Base-by-base conservation (phyloP, 1,284 basidiomycete genomes). In the Ceratobasidium sp. region DNA sequence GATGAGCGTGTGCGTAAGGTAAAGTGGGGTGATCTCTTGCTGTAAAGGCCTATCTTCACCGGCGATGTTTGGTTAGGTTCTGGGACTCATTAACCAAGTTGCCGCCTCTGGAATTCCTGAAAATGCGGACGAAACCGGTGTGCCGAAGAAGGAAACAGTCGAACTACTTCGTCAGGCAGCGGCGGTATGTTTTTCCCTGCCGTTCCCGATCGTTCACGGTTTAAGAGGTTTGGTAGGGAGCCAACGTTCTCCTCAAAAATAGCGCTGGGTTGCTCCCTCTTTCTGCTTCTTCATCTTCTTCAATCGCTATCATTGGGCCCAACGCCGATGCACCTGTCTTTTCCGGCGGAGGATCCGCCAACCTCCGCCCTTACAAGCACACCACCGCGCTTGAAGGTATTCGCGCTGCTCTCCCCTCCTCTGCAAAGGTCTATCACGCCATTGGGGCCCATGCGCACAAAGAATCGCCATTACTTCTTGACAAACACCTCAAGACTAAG, bases 261-360 rank as follows among this genome's bases (percentile, higher is more conserved):
- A 80, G 84, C 1, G 79, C 78, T 9, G 75, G 78, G 3, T 55
- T 86, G 30, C 79, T 87, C 6, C 85, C 85, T 0, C 79, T 87
- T 73, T 53, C 75, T 14, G 53, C 73, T 3, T 61, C 74, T 0
- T 72, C 75, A 0, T 58, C 77, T 72, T 84, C 82, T 75, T 83
- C 81, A 59, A 83, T 88, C 72, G 85, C 86, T 8, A 83, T 89
- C 65, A 86, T 88, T 71, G 88, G 87, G 0, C 84, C 85, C 23
- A 87, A 88, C 77, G 87, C 86, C 26, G 86, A 87, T 75, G 77
- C 80, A 28, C 80, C 83, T 0, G 82, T 85, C 73, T 82, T 84
- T 32, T 85, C 85, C 16, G 87, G 87, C 30, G 87, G 87, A 39
- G 87, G 87, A 6, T 85, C 83, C 32, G 87, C 86, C 9, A 78